phyloP scores from a whole-genome alignment of 495 filamentous ascomycete genomes.

The Tuber aestivum region DNA sequence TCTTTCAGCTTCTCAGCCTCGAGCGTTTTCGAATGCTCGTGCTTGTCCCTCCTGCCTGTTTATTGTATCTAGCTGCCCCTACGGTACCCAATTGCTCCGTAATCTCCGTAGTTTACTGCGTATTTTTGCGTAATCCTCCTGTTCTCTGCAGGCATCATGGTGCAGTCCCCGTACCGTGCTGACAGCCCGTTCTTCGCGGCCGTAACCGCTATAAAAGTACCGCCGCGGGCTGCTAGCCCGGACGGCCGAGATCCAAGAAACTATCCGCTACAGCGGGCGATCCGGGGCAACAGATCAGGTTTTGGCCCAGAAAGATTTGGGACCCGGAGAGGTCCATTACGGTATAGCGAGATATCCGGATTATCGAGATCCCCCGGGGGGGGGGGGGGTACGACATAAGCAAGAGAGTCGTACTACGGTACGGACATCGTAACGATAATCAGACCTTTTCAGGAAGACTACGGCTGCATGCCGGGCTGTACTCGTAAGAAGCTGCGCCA shows the following conservation, averaged over 20 bases:
- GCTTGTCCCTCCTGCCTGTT: not conserved
- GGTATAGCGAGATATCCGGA: not conserved
- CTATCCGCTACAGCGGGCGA: not conserved
- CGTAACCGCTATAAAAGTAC: not conserved
- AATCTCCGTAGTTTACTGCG: not conserved
- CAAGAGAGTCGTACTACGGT: not conserved
- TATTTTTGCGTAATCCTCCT: not conserved
- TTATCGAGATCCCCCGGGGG: no score
- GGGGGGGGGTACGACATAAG: not conserved
- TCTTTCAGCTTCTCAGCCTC: not conserved
- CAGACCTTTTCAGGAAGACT: constrained; percentile 1
- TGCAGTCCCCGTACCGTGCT: not conserved
- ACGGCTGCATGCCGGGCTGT: not conserved
- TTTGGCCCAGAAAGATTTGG: not conserved
- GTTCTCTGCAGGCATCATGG: not conserved
- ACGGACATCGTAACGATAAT: constrained; percentile 1
- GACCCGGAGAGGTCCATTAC: not conserved
- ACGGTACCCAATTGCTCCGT: not conserved
- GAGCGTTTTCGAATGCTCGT: not conserved
- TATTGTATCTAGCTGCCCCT: not conserved
- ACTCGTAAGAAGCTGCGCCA: constrained; percentile 3
- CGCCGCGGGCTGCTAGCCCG: not conserved
- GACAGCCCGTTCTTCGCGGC: not conserved
- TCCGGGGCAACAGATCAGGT: not conserved
- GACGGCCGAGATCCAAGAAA: not conserved